Percentiles rank a stretch among this genome's conserved stretches.
Conservation (phyloP, 768 basidiomycete species). For the Leccinum olivaceopallidum region DNA sequence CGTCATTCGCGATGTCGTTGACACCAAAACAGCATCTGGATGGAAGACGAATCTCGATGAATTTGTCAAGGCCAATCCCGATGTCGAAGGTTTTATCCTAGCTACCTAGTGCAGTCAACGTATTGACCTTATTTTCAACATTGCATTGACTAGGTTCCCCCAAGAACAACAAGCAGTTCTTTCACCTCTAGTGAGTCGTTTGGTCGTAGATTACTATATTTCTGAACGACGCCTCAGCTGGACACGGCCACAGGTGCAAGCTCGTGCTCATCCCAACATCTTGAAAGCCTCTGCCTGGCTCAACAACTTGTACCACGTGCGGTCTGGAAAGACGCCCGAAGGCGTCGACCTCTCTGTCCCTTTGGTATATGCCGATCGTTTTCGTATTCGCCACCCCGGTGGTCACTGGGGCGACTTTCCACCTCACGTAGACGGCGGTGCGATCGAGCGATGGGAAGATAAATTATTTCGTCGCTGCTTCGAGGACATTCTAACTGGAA, state of each 20-base stretch:
- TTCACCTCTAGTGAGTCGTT: slow-evolving; percentile 61
- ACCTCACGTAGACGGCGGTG: slow-evolving; percentile 59
- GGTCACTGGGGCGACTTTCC: slow-evolving; percentile 53
- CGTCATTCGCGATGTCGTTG: slow-evolving; percentile 61
- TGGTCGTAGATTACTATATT: background rate
- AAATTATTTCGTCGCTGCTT: slow-evolving; percentile 57
- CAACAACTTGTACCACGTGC: slow-evolving; percentile 59
- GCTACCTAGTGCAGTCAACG: background rate
- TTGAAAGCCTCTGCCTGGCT: slow-evolving; percentile 57
- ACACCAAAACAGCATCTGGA: slow-evolving; percentile 49
- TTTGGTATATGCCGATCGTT: slow-evolving; percentile 70
- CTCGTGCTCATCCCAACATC: slow-evolving; percentile 66
- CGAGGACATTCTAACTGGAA: slow-evolving; percentile 56
- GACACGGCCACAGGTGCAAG: slow-evolving; percentile 61
- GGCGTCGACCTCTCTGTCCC: slow-evolving; percentile 63
- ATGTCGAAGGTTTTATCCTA: slow-evolving; percentile 45
- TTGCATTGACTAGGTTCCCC: slow-evolving; percentile 46
- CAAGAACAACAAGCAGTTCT: slow-evolving; percentile 64
- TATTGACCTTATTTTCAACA: background rate
- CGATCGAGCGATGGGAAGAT: slow-evolving; percentile 78
- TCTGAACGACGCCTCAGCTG: slow-evolving; percentile 33
- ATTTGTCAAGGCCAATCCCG: slow-evolving; percentile 58
- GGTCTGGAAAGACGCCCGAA: slow-evolving; percentile 38
- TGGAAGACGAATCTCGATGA: slow-evolving; percentile 61
- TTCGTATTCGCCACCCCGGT: slow-evolving; percentile 72